Evolutionary conservation across 75 land plant genomes (phyloP).

Genomic region (Cryptomeria japonica): DNA sequence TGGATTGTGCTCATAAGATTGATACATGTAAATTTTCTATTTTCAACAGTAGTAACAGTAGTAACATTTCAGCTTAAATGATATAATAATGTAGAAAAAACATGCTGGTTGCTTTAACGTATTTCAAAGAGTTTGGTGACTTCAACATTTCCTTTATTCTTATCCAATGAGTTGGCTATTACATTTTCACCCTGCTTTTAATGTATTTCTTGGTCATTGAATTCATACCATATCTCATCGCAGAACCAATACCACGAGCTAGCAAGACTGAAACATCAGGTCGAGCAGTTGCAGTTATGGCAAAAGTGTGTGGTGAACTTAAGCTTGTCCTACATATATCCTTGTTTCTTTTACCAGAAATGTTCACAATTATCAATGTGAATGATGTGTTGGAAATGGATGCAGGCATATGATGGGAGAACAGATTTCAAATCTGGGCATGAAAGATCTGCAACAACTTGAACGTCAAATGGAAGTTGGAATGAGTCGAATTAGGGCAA

Average conservation of each 20-base stretch:
- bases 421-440: neutral
- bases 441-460: slow-evolving; percentile 9
- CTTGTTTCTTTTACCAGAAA: neutral
- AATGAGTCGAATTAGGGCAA: slow-evolving; percentile 13
- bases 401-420: slow-evolving; percentile 15
- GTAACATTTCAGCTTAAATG: too few relatives aligned
- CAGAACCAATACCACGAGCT: slow-evolving; percentile 17
- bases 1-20: too few relatives aligned
- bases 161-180: too few relatives aligned
- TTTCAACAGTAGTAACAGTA: neutral
- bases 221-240: neutral
- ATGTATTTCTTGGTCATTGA: neutral
- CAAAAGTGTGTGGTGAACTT: slow-evolving; percentile 9
- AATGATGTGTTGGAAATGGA: neutral
- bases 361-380: neutral
- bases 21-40: too few relatives aligned
- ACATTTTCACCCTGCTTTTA: neutral
- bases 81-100: neutral
- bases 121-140: too few relatives aligned
- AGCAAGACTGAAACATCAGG: slow-evolving; percentile 18
- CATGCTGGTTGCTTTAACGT: neutral
- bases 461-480: slow-evolving; percentile 11
- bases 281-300: slow-evolving; percentile 21
- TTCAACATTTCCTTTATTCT: too few relatives aligned
- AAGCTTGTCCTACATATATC: neutral